Evolutionary conservation across 2,329 filamentous ascomycete genomes (phyloP).

Genomic region (Paraphoma chrysanthemicola): DNA sequence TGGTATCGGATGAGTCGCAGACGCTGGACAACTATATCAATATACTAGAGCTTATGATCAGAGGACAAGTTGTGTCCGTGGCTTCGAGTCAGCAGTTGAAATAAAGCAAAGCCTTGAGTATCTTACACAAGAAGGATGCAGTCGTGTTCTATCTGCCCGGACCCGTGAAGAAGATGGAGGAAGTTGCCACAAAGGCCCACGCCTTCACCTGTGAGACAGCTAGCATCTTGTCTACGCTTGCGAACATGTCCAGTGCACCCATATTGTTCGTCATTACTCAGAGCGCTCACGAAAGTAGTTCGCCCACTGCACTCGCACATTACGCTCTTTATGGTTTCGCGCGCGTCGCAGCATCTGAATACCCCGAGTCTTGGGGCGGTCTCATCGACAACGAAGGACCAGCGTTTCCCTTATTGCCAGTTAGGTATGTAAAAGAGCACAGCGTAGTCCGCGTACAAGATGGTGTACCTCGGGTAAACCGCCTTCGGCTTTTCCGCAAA

Average conservation of each 20-base stretch:
- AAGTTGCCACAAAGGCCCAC: slow-evolving; percentile 11
- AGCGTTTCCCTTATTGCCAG: slow-evolving; percentile 42
- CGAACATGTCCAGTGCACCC: slow-evolving; percentile 3
- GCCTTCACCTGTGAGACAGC: slow-evolving; percentile 14
- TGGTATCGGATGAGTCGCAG: slow-evolving; percentile 15
- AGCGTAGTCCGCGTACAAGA: slow-evolving; percentile 8
- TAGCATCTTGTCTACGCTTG: slow-evolving; percentile 6
- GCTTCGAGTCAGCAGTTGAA: background rate
- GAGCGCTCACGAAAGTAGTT: slow-evolving; percentile 21
- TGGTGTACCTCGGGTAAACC: slow-evolving; percentile 8
- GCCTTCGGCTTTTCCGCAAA: slow-evolving; percentile 4
- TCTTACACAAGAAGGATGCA: slow-evolving; percentile 1
- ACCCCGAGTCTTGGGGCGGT: slow-evolving; percentile 50
- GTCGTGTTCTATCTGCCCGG: slow-evolving; percentile 12
- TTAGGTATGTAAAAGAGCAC: slow-evolving; percentile 46
- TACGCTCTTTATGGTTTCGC: slow-evolving; percentile 44
- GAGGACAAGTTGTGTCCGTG: background rate
- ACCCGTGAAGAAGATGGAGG: slow-evolving; percentile 18
- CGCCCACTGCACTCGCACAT: slow-evolving; percentile 39
- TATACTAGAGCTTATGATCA: background rate
- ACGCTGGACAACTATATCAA: slow-evolving; percentile 7
- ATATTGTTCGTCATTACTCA: slow-evolving; percentile 38
- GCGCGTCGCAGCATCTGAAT: slow-evolving; percentile 50
- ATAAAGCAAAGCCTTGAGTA: background rate
- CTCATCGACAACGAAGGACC: slow-evolving; percentile 17